These are phyloP conservation scores for Suillus bovinus DNA, from an alignment of 768 basidiomycete genomes.

Conservation along the genomic window DNA sequence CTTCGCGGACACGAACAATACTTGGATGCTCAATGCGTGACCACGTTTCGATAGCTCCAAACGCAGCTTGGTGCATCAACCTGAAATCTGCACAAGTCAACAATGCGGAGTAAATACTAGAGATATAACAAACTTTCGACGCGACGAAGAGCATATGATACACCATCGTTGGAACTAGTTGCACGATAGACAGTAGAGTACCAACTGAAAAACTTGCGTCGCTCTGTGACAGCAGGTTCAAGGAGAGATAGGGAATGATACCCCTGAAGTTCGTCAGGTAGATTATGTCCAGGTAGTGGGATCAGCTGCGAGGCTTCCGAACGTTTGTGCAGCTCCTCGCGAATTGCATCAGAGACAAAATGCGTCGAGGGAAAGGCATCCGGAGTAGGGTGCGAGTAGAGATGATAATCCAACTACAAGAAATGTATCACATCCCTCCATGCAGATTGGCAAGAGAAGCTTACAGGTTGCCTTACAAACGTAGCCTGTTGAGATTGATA, in stretches of 20 bases:
- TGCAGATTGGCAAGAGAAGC: slow-evolving; percentile 16
- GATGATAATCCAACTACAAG: slow-evolving; percentile 83
- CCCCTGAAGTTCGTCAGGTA: slow-evolving; percentile 87
- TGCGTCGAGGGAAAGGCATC: slow-evolving; percentile 59
- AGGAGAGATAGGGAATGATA: slow-evolving; percentile 88
- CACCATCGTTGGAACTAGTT: slow-evolving; percentile 71
- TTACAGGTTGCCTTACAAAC: slow-evolving; percentile 72
- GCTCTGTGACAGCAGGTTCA: slow-evolving; percentile 56
- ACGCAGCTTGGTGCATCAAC: slow-evolving; percentile 78
- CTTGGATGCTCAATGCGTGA: slow-evolving; percentile 80
- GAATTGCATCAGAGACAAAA: slow-evolving; percentile 83
- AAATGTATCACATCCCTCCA: slow-evolving; percentile 5
- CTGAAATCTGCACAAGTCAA: slow-evolving; percentile 65
- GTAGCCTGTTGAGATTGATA: slow-evolving; percentile 42
- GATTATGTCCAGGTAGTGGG: slow-evolving; percentile 45
- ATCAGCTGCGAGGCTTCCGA: slow-evolving; percentile 43
- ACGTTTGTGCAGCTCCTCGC: slow-evolving; percentile 55
- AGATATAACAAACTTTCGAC: slow-evolving; percentile 68
- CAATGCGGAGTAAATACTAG: slow-evolving; percentile 9
- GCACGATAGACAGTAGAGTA: slow-evolving; percentile 85
- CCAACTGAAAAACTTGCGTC: slow-evolving; percentile 79
- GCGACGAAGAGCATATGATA: slow-evolving; percentile 74
- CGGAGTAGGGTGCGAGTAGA: slow-evolving; percentile 78
- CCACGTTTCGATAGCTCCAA: slow-evolving; percentile 85
- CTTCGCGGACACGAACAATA: slow-evolving; percentile 82